Evolutionary conservation across 2,329 filamentous ascomycete species (phyloP).

Genomic region (Aspergillus calidoustus): DNA sequence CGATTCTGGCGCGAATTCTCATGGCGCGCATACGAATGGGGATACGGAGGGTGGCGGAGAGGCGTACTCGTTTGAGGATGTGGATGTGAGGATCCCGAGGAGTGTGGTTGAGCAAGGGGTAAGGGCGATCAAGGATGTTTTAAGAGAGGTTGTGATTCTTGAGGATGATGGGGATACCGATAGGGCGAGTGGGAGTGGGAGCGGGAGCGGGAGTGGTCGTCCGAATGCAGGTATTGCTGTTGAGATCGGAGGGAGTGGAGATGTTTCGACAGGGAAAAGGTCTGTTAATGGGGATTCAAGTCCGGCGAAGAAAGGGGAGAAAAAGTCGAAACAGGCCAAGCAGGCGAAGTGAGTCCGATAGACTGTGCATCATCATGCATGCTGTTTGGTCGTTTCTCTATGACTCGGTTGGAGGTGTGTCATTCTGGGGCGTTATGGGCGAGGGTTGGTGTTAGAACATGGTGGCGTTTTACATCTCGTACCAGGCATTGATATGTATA

Average conservation of each 20-base stretch:
- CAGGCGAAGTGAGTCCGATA: conserved; percentile 21
- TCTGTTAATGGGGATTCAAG: conserved; percentile 30
- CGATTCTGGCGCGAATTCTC: conserved; percentile 28
- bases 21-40: conserved; percentile 20
- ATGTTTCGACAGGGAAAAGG: conserved; percentile 13
- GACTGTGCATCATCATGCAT: background rate
- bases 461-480: conserved; percentile 17
- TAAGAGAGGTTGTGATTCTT: conserved; percentile 56
- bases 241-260: conserved; percentile 2
- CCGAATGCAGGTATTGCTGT: background rate
- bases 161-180: conserved; percentile 42
- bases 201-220: conserved; percentile 12
- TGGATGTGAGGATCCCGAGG: conserved; percentile 55
- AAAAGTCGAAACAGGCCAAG: conserved; percentile 31
- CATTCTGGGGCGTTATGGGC: conserved; percentile 4
- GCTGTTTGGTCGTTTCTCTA: background rate
- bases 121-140: conserved; percentile 55
- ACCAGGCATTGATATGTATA: conserved; percentile 20
- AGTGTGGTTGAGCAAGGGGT: conserved; percentile 56
- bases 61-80: conserved; percentile 34
- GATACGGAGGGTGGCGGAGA: conserved; percentile 28
- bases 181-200: conserved; percentile 6
- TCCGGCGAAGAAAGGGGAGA: conserved; percentile 31
- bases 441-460: conserved; percentile 17
- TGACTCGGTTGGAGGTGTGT: background rate